A percentile compares a stretch with the other conserved stretches of the same genome.
These are phyloP conservation scores for Ophryocystis elektroscirrha DNA, from an alignment of 169 alveolate genomes.

Conservation along the genomic window DNA sequence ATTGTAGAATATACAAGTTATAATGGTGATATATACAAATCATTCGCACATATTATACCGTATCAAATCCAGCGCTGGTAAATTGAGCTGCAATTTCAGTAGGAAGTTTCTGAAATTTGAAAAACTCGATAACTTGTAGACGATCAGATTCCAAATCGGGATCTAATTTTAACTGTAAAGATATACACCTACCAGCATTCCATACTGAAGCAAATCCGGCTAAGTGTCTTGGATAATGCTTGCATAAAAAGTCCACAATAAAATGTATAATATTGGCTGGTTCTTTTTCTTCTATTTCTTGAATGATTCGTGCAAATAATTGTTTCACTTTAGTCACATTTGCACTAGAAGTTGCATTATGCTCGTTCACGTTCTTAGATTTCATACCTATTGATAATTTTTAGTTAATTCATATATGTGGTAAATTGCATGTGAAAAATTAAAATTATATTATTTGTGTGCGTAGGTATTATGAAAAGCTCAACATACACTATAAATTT, in stretches of 20 bases:
- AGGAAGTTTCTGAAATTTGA: slow-evolving; percentile 46
- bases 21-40: background rate
- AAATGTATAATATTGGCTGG: slow-evolving; percentile 23
- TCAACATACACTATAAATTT: background rate
- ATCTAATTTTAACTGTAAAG: slow-evolving; percentile 20
- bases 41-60: slow-evolving; percentile 12
- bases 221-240: slow-evolving; percentile 26
- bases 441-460: background rate
- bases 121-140: slow-evolving; percentile 45
- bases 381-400: background rate
- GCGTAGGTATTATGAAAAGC: background rate
- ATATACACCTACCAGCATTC: slow-evolving; percentile 14
- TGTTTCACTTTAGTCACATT: too few relatives aligned
- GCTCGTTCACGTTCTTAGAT: too few relatives aligned
- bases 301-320: too few relatives aligned
- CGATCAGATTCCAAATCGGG: slow-evolving; percentile 53
- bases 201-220: slow-evolving; percentile 22
- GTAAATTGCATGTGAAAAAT: slow-evolving; percentile 15
- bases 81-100: slow-evolving; percentile 52
- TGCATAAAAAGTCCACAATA: slow-evolving; percentile 29
- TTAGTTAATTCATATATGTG: slow-evolving; percentile 14
- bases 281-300: slow-evolving; percentile 20
- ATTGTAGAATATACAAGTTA: too few relatives aligned
- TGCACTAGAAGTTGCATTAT: too few relatives aligned
- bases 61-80: slow-evolving; percentile 58